Percentiles rank a stretch among this genome's conserved stretches.
Evolutionary conservation across 495 filamentous ascomycete genomes (phyloP).

Genomic region (Mycothermus thermophilus): DNA sequence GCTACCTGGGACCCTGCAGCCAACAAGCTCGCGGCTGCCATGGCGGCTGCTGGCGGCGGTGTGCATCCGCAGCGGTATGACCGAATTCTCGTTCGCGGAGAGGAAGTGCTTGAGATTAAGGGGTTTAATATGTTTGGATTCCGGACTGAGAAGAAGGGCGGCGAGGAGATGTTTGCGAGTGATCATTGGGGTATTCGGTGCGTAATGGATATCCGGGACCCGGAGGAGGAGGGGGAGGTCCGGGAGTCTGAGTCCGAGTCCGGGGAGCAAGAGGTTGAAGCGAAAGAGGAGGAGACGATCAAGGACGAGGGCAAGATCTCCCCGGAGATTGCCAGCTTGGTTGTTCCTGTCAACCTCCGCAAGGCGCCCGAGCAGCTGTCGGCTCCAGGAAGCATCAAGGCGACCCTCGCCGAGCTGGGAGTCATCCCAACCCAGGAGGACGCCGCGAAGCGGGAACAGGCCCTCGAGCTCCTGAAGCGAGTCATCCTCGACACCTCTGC

Average conservation of each 20-base stretch:
- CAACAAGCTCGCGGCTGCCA: conserved; percentile 36
- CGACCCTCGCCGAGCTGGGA: conserved; percentile 13
- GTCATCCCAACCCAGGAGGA: conserved; percentile 33
- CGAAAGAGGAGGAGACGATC: background rate
- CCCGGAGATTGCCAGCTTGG: conserved; percentile 7
- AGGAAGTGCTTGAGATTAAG: conserved; percentile 20
- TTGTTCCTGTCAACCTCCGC: conserved; percentile 15
- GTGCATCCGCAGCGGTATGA: conserved; percentile 46
- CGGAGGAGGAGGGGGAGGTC: too few relatives aligned
- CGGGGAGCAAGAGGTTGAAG: too few relatives aligned
- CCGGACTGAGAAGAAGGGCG: conserved; percentile 8
- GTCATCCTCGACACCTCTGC: conserved; percentile 20
- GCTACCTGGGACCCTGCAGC: conserved; percentile 41
- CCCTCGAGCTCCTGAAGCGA: conserved; percentile 29
- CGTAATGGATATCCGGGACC: conserved; percentile 20
- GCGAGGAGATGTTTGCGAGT: conserved; percentile 26
- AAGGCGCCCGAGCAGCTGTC: conserved; percentile 12
- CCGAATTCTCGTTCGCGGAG: conserved; percentile 35
- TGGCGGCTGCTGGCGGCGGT: conserved; percentile 23
- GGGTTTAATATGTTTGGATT: conserved; percentile 39
- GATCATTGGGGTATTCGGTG: conserved; percentile 44
- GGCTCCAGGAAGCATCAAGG: conserved; percentile 12
- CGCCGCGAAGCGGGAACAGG: conserved; percentile 22
- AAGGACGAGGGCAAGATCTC: conserved; percentile 5
- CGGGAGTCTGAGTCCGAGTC: too few relatives aligned